Base-by-base conservation (phyloP, 495 filamentous ascomycete genomes). In the Trichoderma gamsii region DNA sequence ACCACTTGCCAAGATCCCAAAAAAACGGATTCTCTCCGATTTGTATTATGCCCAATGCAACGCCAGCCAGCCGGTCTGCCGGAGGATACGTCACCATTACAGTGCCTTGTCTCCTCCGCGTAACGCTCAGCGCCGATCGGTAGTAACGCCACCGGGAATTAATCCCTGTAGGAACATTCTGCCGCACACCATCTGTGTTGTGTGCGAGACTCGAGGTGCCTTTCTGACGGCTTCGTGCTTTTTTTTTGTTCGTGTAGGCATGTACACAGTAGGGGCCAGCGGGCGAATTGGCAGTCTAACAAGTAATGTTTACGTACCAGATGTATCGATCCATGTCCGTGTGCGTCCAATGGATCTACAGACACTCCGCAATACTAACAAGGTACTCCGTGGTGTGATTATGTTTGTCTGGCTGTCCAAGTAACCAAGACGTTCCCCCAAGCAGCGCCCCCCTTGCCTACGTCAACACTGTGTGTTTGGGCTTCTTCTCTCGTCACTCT, bases 51-150 rank as follows among this genome's bases (percentile, higher is more conserved):
- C n/a, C 49, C 56, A 59, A 23, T 29, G 4, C 16, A 29, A 32
- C 56, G 56, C 56, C 27, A 13, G 56, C 27, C 27, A 61, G 56
- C 56, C 56, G 56, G 56, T 29, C 9, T 61, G 56, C 56, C 56
- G 56, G 44, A 29, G 56, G 56, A 61, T 61, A 61, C 56, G 56
- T 61, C 56, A 61, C 56, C 56, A 61, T 61, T 61, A 61, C 56
- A 18, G 56, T 16, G 56, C 25, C 56, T 9, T 61, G 56, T 61
- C 56, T 27, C 49, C 56, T 61, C 56, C 56, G 56, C 56, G 56
- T 61, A 61, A 61, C 56, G 25, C 56, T 18, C 56, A 61, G 56
- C 56, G 56, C 56, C 56, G 56, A 61, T 61, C 56, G 23, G 56
- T 61, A 35, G 56, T 23, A 61, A 61, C 35, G 56, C 56, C 56